Evolutionary conservation across 2,329 filamentous ascomycete species (phyloP), one percentile per base, ranked within the genome.

Genomic region (Fusarium albidum): DNA sequence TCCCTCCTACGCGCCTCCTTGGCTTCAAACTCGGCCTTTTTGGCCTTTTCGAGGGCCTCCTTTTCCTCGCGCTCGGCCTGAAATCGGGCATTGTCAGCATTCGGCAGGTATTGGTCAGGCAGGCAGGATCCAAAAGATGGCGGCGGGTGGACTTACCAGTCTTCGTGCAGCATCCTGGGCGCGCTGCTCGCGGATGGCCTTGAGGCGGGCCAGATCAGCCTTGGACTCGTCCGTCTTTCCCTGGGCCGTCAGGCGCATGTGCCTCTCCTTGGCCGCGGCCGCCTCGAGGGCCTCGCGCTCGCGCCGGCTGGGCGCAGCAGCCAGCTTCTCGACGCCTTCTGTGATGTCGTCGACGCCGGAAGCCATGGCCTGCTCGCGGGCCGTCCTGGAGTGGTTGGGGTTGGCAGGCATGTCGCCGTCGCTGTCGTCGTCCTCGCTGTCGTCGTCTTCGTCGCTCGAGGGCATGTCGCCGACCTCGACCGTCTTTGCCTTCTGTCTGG

Each of bases 191-290:
- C 88, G 86, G 63, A 99, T 92, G 54, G 94, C 71, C 73, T 81
- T 86, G 68, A 99, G 77, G 49, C 95, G 85, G 53, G 92, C 94
- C 64, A 98, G 71, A 75, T 99, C 95, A 6, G 91, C 88, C 72
- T 91, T 89, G 40, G 94, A 93, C 81, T 97, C 91, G 56, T 99
- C 95, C 37, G 95, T 98, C 86, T 98, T 98, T 68, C 94, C 94
- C 70, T 92, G 90, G 51, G 92, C 91, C 69, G 97, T 94, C 67
- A 97, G 75, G 77, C 96, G 96, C 80, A 92, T 85, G 71, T 96
- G 97, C 64, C 87, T 84, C 79, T 96, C 93, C 73, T 92, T 93
- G 26, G 91, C 92, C 71, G 94, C 90, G 59, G 89, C 88, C 2
- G 93, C 93, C 77, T 96, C 90, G 28, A 95, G 69, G 3, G 93